A percentile compares a stretch with the other conserved stretches of the same genome.
These are phyloP conservation scores for Fonsecaea erecta DNA, from an alignment of 2,329 filamentous ascomycete genomes.

Conservation along the genomic window DNA sequence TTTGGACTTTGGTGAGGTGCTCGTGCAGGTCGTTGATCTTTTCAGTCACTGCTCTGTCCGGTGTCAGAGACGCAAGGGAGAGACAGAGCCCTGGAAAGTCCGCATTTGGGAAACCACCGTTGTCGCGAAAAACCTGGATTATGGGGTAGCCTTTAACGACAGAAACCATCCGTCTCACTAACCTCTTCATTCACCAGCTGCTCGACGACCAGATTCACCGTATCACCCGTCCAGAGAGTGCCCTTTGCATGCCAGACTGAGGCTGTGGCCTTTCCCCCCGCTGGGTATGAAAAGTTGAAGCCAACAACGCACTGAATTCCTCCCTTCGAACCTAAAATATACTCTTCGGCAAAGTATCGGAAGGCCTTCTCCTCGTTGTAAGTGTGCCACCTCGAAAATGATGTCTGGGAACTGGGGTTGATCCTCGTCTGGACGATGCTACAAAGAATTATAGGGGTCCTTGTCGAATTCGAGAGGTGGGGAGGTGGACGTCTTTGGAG, in stretches of 20 bases:
- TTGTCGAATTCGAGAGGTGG: no score
- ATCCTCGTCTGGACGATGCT: neutral
- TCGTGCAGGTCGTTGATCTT: neutral
- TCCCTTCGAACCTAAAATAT: neutral
- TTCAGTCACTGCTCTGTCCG: neutral
- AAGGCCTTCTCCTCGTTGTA: neutral
- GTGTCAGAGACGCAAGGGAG: neutral
- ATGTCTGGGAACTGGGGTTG: neutral
- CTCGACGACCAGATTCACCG: neutral
- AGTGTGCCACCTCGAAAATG: constrained; percentile 2
- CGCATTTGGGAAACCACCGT: neutral
- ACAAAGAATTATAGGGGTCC: neutral
- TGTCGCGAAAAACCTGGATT: neutral
- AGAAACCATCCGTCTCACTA: neutral
- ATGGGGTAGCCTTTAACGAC: neutral
- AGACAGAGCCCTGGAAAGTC: neutral
- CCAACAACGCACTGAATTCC: neutral
- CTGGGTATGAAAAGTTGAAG: neutral
- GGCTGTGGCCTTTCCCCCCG: neutral
- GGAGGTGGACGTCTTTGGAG: neutral
- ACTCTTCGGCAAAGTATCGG: neutral
- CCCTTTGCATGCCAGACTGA: neutral
- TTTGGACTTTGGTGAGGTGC: neutral
- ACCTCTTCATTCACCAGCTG: neutral
- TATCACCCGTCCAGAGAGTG: neutral